Conservation (phyloP, 495 filamentous ascomycete genomes). For the Aspergillus mulundensis region DNA sequence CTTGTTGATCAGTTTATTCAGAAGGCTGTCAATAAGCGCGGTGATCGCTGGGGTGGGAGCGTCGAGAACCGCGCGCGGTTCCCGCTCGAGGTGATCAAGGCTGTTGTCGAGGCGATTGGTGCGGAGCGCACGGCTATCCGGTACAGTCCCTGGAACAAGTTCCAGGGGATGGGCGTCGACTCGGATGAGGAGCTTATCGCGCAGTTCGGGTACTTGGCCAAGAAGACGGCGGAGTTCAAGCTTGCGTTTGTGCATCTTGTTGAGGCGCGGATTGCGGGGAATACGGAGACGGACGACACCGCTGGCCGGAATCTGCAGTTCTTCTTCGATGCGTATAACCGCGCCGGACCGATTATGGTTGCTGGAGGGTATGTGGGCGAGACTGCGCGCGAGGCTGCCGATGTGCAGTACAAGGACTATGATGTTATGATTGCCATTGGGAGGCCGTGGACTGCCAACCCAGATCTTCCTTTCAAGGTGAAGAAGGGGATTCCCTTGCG, state of each 20-base stretch:
- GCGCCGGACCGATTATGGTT: constrained; percentile 52
- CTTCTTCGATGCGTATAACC: constrained; percentile 35
- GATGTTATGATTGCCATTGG: constrained; percentile 58
- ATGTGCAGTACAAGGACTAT: constrained; percentile 49
- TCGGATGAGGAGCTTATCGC: constrained; percentile 57
- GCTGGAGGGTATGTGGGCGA: constrained; percentile 57
- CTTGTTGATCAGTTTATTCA: constrained; percentile 71
- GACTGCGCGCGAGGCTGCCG: constrained; percentile 38
- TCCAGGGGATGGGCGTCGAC: constrained; percentile 68
- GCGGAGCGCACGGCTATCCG: constrained; percentile 59
- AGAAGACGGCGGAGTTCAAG: constrained; percentile 47
- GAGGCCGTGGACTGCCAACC: constrained; percentile 63
- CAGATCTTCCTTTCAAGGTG: constrained; percentile 64
- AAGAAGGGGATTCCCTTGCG: constrained; percentile 51
- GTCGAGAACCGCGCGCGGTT: constrained; percentile 68
- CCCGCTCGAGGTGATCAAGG: constrained; percentile 57
- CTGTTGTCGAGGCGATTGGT: constrained; percentile 61
- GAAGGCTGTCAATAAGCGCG: constrained; percentile 56
- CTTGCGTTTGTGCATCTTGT: constrained; percentile 67
- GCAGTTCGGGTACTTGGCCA: constrained; percentile 59
- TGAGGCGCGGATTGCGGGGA: constrained; percentile 47
- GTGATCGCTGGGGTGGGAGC: constrained; percentile 64
- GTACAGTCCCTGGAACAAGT: constrained; percentile 59
- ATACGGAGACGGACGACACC: constrained; percentile 32
- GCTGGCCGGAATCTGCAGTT: constrained; percentile 48